Conservation (phyloP, 2,329 filamentous ascomycete genomes). For the Botrytis cinerea region DNA sequence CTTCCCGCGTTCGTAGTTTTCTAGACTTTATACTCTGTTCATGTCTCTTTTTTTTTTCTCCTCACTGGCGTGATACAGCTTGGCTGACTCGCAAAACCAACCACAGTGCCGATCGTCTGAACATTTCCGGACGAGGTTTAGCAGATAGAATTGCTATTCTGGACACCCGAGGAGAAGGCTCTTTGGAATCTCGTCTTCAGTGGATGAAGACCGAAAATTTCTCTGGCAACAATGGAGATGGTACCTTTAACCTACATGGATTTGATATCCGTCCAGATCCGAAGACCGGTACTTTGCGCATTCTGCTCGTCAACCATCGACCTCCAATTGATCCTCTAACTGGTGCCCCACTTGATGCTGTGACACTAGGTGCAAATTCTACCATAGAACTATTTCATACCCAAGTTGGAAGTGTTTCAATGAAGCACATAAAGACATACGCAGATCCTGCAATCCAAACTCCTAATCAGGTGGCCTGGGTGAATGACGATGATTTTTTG, state of each 20-base stretch:
- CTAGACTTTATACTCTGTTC: background rate
- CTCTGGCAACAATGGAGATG: slow-evolving; percentile 35
- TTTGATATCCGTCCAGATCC: slow-evolving; percentile 40
- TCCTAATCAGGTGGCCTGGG: slow-evolving; percentile 44
- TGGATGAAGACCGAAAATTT: slow-evolving; percentile 35
- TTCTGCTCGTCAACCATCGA: slow-evolving; percentile 43
- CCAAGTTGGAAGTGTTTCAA: slow-evolving; percentile 31
- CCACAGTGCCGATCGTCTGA: slow-evolving; percentile 33
- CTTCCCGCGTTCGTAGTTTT: slow-evolving; percentile 36
- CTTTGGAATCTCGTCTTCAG: slow-evolving; percentile 31
- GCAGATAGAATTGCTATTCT: slow-evolving; percentile 36
- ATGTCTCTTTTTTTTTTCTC: background rate
- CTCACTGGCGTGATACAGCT: background rate
- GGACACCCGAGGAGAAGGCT: slow-evolving; percentile 34
- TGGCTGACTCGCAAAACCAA: background rate
- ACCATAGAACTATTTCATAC: slow-evolving; percentile 44
- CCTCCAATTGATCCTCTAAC: slow-evolving; percentile 41
- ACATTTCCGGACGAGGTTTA: slow-evolving; percentile 33
- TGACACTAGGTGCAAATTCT: slow-evolving; percentile 42
- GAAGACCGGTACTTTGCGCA: slow-evolving; percentile 33
- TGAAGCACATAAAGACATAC: slow-evolving; percentile 43
- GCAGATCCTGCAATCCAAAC: slow-evolving; percentile 40
- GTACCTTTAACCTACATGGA: slow-evolving; percentile 41
- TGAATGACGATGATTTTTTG: slow-evolving; percentile 42
- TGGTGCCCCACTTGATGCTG: slow-evolving; percentile 40